Conservation (phyloP, 768 basidiomycete species). For the Podaxis rugospora region DNA sequence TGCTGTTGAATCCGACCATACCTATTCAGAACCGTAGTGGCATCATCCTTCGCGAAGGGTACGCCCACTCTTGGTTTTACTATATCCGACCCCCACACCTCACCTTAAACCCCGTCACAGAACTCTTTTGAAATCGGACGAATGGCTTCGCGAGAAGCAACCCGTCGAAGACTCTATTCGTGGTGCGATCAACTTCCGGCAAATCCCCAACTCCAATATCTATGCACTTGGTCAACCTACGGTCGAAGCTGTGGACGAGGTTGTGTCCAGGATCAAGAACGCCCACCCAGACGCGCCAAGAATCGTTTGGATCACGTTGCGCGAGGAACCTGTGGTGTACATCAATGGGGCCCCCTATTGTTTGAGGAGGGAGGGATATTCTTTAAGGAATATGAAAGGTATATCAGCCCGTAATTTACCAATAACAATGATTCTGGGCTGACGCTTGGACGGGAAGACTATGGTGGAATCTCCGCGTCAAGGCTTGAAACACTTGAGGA, state of each 20-base stretch:
- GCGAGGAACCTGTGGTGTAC: slow-evolving; percentile 90
- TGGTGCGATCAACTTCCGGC: slow-evolving; percentile 94
- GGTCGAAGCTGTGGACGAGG: slow-evolving; percentile 78
- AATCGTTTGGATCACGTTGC: slow-evolving; percentile 88
- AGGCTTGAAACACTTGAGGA: slow-evolving; percentile 90
- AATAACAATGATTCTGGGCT: not conserved
- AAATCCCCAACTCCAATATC: slow-evolving; percentile 72
- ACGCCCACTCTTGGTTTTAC: slow-evolving; percentile 12
- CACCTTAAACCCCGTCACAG: slow-evolving; percentile 27
- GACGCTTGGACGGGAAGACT: slow-evolving; percentile 46
- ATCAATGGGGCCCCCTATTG: slow-evolving; percentile 94
- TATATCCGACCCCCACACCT: too few relatives aligned
- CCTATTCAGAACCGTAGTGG: slow-evolving; percentile 75
- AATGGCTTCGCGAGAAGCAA: slow-evolving; percentile 76
- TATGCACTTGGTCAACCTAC: slow-evolving; percentile 95
- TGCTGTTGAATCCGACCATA: not conserved
- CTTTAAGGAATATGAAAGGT: slow-evolving; percentile 94
- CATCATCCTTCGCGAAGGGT: slow-evolving; percentile 90
- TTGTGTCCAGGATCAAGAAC: slow-evolving; percentile 59
- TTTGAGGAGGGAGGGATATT: slow-evolving; percentile 77
- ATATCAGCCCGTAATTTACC: not conserved
- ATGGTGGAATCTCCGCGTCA: slow-evolving; percentile 90
- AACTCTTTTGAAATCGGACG: slow-evolving; percentile 88
- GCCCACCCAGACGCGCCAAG: slow-evolving; percentile 56
- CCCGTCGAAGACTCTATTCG: slow-evolving; percentile 66